phyloP scores from a whole-genome alignment of 495 filamentous ascomycete genomes.

The Xylaria grammica region DNA sequence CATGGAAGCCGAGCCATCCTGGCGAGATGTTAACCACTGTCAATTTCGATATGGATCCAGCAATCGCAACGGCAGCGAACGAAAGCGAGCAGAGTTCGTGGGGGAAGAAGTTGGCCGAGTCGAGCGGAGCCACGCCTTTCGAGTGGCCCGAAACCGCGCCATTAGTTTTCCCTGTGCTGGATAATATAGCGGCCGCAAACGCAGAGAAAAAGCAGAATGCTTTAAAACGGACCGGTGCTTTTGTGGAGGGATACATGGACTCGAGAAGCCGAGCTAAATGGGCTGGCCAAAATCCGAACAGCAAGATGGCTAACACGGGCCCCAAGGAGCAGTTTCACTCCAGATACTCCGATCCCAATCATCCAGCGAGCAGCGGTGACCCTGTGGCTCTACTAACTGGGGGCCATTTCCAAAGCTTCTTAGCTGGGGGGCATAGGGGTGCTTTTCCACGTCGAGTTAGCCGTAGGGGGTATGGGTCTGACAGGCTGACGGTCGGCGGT shows the following conservation, averaged over 20 bases:
- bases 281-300: constrained; percentile 37
- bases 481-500: background rate
- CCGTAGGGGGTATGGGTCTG: background rate
- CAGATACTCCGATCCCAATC: constrained; percentile 60
- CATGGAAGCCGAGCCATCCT: constrained; percentile 54
- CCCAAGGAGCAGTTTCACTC: constrained; percentile 49
- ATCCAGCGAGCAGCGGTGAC: constrained; percentile 51
- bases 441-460: background rate
- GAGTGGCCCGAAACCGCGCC: constrained; percentile 59
- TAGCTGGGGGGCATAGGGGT: constrained; percentile 7
- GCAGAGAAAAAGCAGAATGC: constrained; percentile 26
- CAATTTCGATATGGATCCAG: constrained; percentile 38
- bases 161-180: constrained; percentile 60
- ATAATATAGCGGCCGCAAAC: constrained; percentile 43
- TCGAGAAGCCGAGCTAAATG: constrained; percentile 55
- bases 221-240: constrained; percentile 41
- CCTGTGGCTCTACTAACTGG: constrained; percentile 50
- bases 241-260: constrained; percentile 60
- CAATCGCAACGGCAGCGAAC: constrained; percentile 28
- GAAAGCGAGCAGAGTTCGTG: constrained; percentile 29
- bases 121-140: constrained; percentile 51
- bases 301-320: constrained; percentile 39
- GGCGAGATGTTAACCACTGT: constrained; percentile 29
- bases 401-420: constrained; percentile 43
- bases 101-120: constrained; percentile 44